phyloP scores from a whole-genome alignment of 768 basidiomycete genomes.

The Flagelloscypha sp. region DNA sequence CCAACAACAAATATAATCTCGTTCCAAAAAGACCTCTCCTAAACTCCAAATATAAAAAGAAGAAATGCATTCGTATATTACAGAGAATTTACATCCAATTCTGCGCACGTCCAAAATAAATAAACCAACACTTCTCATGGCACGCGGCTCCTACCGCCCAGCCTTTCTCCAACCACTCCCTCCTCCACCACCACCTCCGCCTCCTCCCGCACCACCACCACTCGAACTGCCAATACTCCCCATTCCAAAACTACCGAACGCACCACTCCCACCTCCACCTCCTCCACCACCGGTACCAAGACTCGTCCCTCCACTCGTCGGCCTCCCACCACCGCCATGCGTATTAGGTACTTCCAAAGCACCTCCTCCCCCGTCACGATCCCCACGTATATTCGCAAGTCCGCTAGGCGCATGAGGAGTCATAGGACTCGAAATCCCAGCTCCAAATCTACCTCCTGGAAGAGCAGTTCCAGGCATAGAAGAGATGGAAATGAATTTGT shows the following conservation, averaged over 20 bases:
- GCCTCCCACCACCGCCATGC: constrained; percentile 15
- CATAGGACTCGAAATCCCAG: constrained; percentile 1
- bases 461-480: constrained; percentile 49
- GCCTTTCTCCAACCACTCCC: too few relatives aligned
- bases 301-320: too few relatives aligned
- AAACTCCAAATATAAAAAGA: too few relatives aligned
- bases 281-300: too few relatives aligned
- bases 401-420: not conserved
- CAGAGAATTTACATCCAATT: too few relatives aligned
- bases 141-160: too few relatives aligned
- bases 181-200: constrained; percentile 11
- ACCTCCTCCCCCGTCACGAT: constrained; percentile 1
- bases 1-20: too few relatives aligned
- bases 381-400: not conserved
- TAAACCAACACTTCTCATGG: too few relatives aligned
- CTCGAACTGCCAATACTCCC: constrained; percentile 35
- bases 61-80: too few relatives aligned
- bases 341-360: constrained; percentile 2
- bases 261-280: constrained; percentile 25
- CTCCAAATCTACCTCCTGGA: constrained; percentile 16
- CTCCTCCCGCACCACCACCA: constrained; percentile 12
- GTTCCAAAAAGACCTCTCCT: too few relatives aligned
- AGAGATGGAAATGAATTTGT: constrained; percentile 79
- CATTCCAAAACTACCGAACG: constrained; percentile 41
- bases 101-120: too few relatives aligned